Evolutionary conservation across 495 filamentous ascomycete genomes (phyloP), one percentile per base, ranked within the genome.

Genomic region (Aspergillus sparsus): DNA sequence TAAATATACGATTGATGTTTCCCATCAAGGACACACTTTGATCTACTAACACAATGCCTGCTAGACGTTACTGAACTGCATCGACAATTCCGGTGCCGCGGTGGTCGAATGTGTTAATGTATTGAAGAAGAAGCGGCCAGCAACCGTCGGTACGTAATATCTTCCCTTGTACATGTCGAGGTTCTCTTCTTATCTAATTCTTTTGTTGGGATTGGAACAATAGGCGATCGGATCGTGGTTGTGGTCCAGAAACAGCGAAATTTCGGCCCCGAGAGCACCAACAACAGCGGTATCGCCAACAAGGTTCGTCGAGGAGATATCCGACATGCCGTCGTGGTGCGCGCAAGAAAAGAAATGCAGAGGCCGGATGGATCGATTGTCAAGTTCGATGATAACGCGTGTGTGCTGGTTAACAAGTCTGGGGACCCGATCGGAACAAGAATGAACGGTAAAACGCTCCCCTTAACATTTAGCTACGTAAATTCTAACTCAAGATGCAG

Each of bases 51-150:
- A 13, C 6, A 61, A 3, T 27, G 21, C 13, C 10, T 2, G 8
- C 13, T 71, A 99, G 95, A 90, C 93, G 76, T 89, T 99, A 88
- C 83, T 98, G 62, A 97, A 92, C 74, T 98, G 95, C 86, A 97
- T 99, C 86, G 95, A 99, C 88, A 99, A 99, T 83, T 97, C 95
- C 51, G 95, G 95, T 71, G 95, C 95, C 67, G 93, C 95, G 60
- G 77, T 99, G 65, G 95, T 98, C 78, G 95, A 99, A 77, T 99
- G 95, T 78, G 89, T 90, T 69, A 86, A 90, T 71, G 89, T 98
- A 49, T 75, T 98, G 65, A 89, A 89, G 71, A 93, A 93, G 84
- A 96, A 97, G 78, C 81, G 88, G 57, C 82, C 87, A 61, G 95
- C 94, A 49, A 90, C 87, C 57, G 91, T 99, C 71, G 95, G 95